phyloP scores from a whole-genome alignment of 345 rosid genomes.

The Fremontodendron californicum region DNA sequence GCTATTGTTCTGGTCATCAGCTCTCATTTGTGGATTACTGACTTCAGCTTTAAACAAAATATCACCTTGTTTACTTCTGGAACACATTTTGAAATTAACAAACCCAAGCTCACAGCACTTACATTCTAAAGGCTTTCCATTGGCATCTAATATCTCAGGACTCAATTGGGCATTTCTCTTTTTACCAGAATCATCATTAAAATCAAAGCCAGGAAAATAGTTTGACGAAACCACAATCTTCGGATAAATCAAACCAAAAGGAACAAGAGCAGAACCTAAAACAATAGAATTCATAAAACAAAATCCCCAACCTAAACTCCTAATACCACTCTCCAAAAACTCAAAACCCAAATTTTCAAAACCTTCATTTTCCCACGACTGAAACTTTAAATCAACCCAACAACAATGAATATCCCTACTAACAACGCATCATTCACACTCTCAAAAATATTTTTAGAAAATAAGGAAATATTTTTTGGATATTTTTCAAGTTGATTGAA shows the following conservation, averaged over 20 bases:
- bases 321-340: slow-evolving; percentile 45
- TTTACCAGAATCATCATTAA: slow-evolving; percentile 11
- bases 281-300: too few relatives aligned
- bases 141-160: too few relatives aligned
- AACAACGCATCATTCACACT: slow-evolving; percentile 52
- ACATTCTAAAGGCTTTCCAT: too few relatives aligned
- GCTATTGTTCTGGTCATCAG: slow-evolving; percentile 22
- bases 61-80: slow-evolving; percentile 15
- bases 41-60: slow-evolving; percentile 13
- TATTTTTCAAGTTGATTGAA: too few relatives aligned
- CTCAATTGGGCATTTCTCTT: too few relatives aligned
- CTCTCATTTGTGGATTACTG: slow-evolving; percentile 12
- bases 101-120: too few relatives aligned
- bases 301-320: too few relatives aligned
- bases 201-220: slow-evolving; percentile 14
- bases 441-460: too few relatives aligned
- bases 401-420: slow-evolving; percentile 67
- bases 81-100: slow-evolving; percentile 22
- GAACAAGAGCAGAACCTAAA: too few relatives aligned
- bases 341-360: slow-evolving; percentile 22
- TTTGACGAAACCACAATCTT: slow-evolving; percentile 40
- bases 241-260: slow-evolving; percentile 83
- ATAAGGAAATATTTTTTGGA: too few relatives aligned
- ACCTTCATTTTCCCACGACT: slow-evolving; percentile 16
- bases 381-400: slow-evolving; percentile 69